A percentile compares a stretch with the other conserved stretches of the same genome.
These are phyloP conservation scores for Arabidopsis hybrid DNA, from an alignment of 441 rosid genomes.

Conservation along the genomic window DNA sequence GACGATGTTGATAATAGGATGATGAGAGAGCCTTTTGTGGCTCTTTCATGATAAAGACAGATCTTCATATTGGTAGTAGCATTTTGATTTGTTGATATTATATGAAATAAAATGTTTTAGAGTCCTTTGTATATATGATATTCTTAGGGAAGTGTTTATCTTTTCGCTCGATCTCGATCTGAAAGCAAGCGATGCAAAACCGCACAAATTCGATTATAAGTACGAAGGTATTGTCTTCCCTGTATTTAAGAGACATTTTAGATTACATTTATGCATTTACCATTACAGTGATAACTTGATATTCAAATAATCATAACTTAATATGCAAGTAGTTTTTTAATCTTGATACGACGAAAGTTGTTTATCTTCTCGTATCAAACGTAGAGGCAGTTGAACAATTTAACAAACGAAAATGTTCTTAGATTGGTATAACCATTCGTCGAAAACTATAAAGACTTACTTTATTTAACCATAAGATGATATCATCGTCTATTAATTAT, in stretches of 20 bases:
- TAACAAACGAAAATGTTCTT: constrained; percentile 15
- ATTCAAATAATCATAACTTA: not conserved
- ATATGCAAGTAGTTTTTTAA: not conserved
- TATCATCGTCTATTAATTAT: not conserved
- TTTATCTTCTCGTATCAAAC: constrained; percentile 41
- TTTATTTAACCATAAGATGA: not conserved
- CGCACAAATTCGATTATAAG: not conserved
- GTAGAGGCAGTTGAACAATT: constrained; percentile 34
- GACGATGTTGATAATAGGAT: constrained; percentile 29
- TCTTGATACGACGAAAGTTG: constrained; percentile 23
- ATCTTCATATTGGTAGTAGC: constrained; percentile 23
- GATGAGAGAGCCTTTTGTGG: constrained; percentile 22
- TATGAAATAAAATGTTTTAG: constrained; percentile 1
- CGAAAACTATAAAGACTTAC: not conserved
- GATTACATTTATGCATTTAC: not conserved
- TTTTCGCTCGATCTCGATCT: not conserved
- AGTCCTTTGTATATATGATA: constrained; percentile 3
- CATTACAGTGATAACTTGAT: not conserved
- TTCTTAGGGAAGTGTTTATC: not conserved
- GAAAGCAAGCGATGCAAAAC: constrained; percentile 4
- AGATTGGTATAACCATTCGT: constrained; percentile 12
- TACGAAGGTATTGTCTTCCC: not conserved
- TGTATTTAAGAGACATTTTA: not conserved
- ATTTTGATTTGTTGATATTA: constrained; percentile 19
- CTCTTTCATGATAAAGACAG: constrained; percentile 16